Evolutionary conservation across 306 rosid genomes (phyloP).

Genomic region (Citrullus amarus): DNA sequence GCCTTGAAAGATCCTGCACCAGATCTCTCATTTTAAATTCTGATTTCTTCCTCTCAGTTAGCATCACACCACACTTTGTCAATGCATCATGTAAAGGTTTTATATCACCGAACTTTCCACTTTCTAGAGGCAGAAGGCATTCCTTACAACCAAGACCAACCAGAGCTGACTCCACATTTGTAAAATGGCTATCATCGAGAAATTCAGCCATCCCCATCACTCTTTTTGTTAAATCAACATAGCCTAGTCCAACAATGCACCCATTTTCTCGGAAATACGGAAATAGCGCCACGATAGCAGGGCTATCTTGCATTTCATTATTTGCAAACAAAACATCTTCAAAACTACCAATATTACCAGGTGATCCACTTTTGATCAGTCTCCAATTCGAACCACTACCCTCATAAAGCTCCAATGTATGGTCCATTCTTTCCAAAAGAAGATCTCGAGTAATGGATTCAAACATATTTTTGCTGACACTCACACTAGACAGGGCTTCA

Average conservation of each 20-base stretch:
- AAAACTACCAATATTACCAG: conserved; percentile 86
- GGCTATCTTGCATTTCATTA: conserved; percentile 97
- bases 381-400: conserved; percentile 90
- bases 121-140: conserved; percentile 64
- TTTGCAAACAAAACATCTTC: conserved; percentile 88
- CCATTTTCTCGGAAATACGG: conserved; percentile 66
- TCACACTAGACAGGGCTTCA: conserved; percentile 67
- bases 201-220: conserved; percentile 83
- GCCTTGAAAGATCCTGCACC: conserved; percentile 82
- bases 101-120: conserved; percentile 48
- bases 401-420: conserved; percentile 83
- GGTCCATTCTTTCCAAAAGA: conserved; percentile 87
- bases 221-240: conserved; percentile 75
- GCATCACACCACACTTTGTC: conserved; percentile 78
- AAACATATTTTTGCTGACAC: conserved; percentile 69
- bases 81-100: conserved; percentile 54
- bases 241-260: conserved; percentile 71
- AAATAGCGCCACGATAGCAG: conserved; percentile 60
- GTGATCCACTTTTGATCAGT: conserved; percentile 75
- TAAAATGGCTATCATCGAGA: conserved; percentile 84
- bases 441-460: conserved; percentile 80
- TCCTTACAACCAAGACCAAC: conserved; percentile 97
- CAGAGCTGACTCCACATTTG: conserved; percentile 79
- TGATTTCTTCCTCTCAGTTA: conserved; percentile 76
- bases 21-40: conserved; percentile 86